Evolutionary conservation across 768 basidiomycete species (phyloP).

Genomic region (Mycena alexandri): DNA sequence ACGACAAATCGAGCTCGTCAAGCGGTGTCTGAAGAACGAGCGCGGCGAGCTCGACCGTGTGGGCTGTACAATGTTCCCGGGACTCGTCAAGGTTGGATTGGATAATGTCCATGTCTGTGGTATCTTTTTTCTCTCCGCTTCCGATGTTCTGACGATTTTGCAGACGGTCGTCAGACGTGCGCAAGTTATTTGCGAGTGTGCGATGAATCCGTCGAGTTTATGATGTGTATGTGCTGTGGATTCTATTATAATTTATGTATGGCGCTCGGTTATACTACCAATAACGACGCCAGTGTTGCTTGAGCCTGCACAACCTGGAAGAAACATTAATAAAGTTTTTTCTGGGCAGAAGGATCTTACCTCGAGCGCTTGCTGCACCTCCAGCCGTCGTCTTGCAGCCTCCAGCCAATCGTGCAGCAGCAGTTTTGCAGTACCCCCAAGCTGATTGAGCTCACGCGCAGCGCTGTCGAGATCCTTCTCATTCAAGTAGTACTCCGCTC

Average conservation of each 20-base stretch:
- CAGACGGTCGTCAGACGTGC: conserved; percentile 84
- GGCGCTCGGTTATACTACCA: conserved; percentile 69
- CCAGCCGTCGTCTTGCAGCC: conserved; percentile 87
- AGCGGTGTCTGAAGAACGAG: conserved; percentile 84
- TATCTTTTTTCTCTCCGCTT: not conserved
- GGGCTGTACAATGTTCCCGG: conserved; percentile 89
- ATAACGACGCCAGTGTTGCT: conserved; percentile 84
- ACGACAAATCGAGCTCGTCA: conserved; percentile 85
- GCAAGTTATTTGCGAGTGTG: conserved; percentile 90
- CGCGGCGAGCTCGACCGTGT: conserved; percentile 79
- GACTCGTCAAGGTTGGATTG: conserved; percentile 78
- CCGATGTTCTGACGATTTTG: not conserved
- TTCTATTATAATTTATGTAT: conserved; percentile 41
- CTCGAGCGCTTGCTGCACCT: conserved; percentile 93
- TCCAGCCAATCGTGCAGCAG: conserved; percentile 90
- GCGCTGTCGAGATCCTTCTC: conserved; percentile 95
- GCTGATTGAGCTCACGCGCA: conserved; percentile 90
- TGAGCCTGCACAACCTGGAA: conserved; percentile 83
- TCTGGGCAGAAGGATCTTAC: conserved; percentile 52
- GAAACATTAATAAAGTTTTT: conserved; percentile 26
- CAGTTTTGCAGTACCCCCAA: conserved; percentile 83
- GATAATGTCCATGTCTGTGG: conserved; percentile 26
- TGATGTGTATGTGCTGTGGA: conserved; percentile 15
- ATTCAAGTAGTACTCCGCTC: conserved; percentile 90
- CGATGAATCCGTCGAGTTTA: conserved; percentile 53